Conservation (phyloP, 2,329 filamentous ascomycete genomes). For the Stromatinia cepivora region DNA sequence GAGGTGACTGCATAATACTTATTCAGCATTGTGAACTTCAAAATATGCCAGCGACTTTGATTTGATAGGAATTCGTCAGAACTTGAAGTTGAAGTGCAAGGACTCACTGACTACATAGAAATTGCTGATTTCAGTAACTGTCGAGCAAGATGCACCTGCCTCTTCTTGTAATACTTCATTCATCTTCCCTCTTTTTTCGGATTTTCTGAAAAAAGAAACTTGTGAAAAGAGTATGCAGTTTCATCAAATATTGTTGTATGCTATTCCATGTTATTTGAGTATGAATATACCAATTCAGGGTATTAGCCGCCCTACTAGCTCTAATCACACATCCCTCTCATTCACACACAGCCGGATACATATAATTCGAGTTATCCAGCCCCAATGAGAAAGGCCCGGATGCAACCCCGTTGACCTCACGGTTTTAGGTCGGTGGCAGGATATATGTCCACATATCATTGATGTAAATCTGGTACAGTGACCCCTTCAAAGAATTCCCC, state of each 20-base stretch:
- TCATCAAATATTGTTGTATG: too few species aligned
- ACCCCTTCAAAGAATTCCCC: neutral
- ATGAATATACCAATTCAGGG: too few species aligned
- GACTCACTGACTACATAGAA: neutral
- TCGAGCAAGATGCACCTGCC: neutral
- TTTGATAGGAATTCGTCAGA: neutral
- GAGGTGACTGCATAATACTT: neutral
- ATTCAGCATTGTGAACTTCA: constrained; percentile 5
- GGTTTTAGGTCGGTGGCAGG: neutral
- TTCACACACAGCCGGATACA: too few species aligned
- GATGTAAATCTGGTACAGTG: neutral
- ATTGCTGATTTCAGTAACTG: neutral
- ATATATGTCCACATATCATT: neutral
- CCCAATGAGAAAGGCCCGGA: neutral
- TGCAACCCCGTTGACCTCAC: neutral
- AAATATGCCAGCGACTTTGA: neutral
- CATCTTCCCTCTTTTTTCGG: neutral
- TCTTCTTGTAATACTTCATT: neutral
- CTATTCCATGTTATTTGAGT: neutral
- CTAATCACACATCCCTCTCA: neutral
- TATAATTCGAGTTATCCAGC: neutral
- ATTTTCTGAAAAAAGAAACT: neutral
- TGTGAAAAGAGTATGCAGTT: neutral
- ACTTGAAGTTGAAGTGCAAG: neutral
- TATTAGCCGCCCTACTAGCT: neutral